Evolutionary conservation across 2,329 filamentous ascomycete species (phyloP).

Genomic region (Colletotrichum melonis): DNA sequence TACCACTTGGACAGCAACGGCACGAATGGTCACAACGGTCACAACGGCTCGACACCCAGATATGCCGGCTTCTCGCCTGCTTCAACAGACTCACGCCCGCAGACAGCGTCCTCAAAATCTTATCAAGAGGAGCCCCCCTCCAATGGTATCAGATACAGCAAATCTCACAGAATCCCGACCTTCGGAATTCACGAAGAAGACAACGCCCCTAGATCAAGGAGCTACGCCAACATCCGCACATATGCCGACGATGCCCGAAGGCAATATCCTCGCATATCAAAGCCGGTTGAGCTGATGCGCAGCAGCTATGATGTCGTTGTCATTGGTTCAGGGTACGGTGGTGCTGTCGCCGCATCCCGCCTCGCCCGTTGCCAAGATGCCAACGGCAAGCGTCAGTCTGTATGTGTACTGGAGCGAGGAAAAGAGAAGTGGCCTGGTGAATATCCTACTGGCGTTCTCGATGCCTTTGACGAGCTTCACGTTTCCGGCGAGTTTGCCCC

Average conservation of each 20-base stretch:
- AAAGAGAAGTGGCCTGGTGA: conserved; percentile 75
- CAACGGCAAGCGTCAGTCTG: conserved; percentile 56
- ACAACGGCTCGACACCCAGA: conserved; percentile 22
- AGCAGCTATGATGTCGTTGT: conserved; percentile 73
- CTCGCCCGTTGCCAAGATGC: conserved; percentile 65
- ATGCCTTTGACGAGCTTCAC: conserved; percentile 64
- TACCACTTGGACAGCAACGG: conserved; percentile 12
- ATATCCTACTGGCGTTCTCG: conserved; percentile 62
- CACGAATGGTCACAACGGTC: conserved; percentile 11
- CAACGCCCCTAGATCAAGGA: conserved; percentile 45
- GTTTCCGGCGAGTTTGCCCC: conserved; percentile 65
- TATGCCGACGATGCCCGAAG: conserved; percentile 42
- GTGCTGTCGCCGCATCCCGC: conserved; percentile 72
- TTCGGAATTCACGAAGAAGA: conserved; percentile 47
- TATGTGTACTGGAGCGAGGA: conserved; percentile 74
- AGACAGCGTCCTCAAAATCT: conserved; percentile 27
- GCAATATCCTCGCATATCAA: conserved; percentile 65
- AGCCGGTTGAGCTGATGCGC: conserved; percentile 67
- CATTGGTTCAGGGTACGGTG: conserved; percentile 77
- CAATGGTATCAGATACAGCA: conserved; percentile 36
- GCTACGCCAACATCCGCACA: conserved; percentile 42
- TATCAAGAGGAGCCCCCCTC: conserved; percentile 32
- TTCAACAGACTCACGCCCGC: conserved; percentile 28
- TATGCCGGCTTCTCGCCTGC: conserved; percentile 24
- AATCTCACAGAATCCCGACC: conserved; percentile 42